Evolutionary conservation across 495 filamentous ascomycete species (phyloP), one percentile per base, ranked within the genome.

Genomic region (Podospora bellae-mahoneyi): DNA sequence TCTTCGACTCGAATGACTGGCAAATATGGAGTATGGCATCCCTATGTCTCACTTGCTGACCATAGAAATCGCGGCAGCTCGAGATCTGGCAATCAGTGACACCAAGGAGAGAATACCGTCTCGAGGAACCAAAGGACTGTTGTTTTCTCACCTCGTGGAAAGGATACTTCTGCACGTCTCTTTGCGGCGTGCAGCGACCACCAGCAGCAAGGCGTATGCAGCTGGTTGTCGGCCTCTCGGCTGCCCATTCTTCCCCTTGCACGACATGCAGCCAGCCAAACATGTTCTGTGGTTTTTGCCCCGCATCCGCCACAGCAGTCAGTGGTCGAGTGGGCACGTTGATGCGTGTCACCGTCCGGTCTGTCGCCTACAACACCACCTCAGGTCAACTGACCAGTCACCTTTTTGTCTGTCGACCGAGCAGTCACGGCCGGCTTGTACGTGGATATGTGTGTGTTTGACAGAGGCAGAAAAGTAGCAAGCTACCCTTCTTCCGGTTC

Each of bases 191-290:
- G 55, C 55, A 58, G 55, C 39, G 55, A 58, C 16, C n/a, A 20
- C 9, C 55, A 58, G n/a, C 55, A 48, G 39, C 39, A 48, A 48
- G 39, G 39, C 39, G 39, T 48, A 48, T 48, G 39, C 39, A 48
- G 39, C 39, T 48, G 39, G 39, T 48, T 48, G 39, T 58, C 55
- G 26, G 58, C 65, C 65, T 67, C 58, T 67, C 59, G 60, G 66
- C 66, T 67, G 18, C 16, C 66, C 16, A 48, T 48, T 20, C 5
- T 62, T 44, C 66, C 59, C 59, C 48, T 67, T 61, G 53, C 48
- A 58, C 48, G 39, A 60, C 60, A 56, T 56, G 44, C 44, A 61
- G 19, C 55, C 55, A 58, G 55, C n/a, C 55, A 58, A 26, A 26
- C n/a, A 19, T 19, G 23, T 58, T 23, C 55, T 26, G 13, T 20